These are phyloP conservation scores for Rossbeevera mucosa DNA, from an alignment of 768 basidiomycete species.

Conservation along the genomic window DNA sequence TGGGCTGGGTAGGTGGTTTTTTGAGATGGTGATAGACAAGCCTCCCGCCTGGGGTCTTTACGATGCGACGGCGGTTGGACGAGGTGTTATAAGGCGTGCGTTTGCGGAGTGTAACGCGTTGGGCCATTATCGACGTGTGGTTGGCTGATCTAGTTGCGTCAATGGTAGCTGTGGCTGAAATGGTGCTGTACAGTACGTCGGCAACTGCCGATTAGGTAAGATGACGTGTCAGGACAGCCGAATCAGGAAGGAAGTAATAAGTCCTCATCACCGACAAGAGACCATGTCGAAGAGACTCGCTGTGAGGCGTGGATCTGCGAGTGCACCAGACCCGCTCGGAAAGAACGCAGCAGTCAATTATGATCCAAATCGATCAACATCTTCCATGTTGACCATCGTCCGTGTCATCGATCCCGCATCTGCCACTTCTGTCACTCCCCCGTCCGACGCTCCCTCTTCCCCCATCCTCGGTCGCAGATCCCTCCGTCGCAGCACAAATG, in stretches of 20 bases:
- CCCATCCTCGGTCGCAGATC: constrained; percentile 28
- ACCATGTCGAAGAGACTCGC: constrained; percentile 41
- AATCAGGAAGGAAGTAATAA: constrained; percentile 7
- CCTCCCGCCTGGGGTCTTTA: constrained; percentile 98
- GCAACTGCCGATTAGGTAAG: constrained; percentile 12
- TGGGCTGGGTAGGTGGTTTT: constrained; percentile 87
- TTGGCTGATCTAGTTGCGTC: neutral
- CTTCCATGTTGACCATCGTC: constrained; percentile 70
- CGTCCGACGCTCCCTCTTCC: constrained; percentile 23
- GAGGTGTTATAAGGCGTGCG: constrained; percentile 97
- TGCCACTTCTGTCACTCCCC: constrained; percentile 17
- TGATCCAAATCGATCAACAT: constrained; percentile 51
- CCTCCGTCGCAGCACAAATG: constrained; percentile 30
- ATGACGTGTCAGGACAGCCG: neutral
- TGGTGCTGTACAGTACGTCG: constrained; percentile 22
- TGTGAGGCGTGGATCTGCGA: constrained; percentile 60
- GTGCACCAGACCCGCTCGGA: constrained; percentile 67
- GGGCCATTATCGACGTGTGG: constrained; percentile 64
- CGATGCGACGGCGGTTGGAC: constrained; percentile 89
- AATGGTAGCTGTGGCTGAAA: constrained; percentile 17
- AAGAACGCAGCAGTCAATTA: constrained; percentile 48
- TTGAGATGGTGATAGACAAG: constrained; percentile 97
- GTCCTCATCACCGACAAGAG: no score
- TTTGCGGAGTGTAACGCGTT: constrained; percentile 99
- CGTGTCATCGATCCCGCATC: constrained; percentile 45